Evolutionary conservation across 129 eudicot species (phyloP).

Genomic region (Artemisia argyi): DNA sequence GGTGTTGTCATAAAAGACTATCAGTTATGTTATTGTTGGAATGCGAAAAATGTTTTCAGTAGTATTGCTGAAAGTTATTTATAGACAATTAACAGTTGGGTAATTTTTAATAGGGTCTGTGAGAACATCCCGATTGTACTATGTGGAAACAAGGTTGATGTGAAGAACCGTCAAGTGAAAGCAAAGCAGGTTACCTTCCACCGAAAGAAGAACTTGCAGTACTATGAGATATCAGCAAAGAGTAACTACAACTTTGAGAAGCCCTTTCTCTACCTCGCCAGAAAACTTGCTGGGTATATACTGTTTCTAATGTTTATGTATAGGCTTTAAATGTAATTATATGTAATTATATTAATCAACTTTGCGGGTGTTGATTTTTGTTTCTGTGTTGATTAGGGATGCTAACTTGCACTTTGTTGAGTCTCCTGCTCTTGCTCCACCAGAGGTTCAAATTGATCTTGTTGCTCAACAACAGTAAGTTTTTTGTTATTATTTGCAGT

Average conservation of each 20-base stretch:
- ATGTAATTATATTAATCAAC: too few species aligned
- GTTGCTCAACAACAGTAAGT: conserved; percentile 72
- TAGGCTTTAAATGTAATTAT: too few species aligned
- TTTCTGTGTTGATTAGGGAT: conserved; percentile 41
- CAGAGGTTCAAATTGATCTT: conserved; percentile 73
- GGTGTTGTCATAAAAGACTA: neutral
- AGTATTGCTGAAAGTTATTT: neutral
- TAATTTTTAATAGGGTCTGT: conserved; percentile 38
- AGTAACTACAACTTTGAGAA: conserved; percentile 86
- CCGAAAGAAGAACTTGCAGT: conserved; percentile 78
- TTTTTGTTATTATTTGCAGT: neutral
- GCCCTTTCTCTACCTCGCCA: conserved; percentile 77
- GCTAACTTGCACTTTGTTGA: conserved; percentile 75
- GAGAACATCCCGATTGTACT: conserved; percentile 81
- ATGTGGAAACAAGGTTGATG: conserved; percentile 89
- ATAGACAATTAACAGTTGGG: neutral
- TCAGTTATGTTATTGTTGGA: too few species aligned
- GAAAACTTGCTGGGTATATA: conserved; percentile 76
- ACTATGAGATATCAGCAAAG: conserved; percentile 80
- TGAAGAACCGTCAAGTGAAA: conserved; percentile 85
- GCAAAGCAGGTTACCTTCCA: conserved; percentile 84
- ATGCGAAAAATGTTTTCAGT: neutral
- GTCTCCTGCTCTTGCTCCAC: conserved; percentile 89
- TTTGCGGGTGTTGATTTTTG: neutral
- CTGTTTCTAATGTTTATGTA: neutral